A percentile compares a stretch with the other conserved stretches of the same genome.
phyloP scores from a whole-genome alignment of 2,329 filamentous ascomycete genomes.

The Ilyonectria mors-panacis region DNA sequence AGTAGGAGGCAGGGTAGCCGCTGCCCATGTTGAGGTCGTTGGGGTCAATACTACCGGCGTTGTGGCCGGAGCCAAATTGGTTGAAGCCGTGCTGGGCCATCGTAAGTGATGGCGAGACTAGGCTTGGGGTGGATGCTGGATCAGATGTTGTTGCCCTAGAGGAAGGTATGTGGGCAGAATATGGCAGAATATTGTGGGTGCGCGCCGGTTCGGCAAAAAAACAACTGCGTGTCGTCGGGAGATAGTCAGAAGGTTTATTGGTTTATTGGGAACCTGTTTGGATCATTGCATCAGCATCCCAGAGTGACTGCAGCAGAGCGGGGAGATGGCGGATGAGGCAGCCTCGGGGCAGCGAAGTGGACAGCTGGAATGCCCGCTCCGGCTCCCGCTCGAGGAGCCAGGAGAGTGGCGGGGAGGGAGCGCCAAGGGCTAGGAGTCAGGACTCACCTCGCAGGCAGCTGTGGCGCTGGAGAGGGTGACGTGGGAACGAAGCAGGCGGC shows the following conservation, averaged over 20 bases:
- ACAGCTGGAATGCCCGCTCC: constrained; percentile 42
- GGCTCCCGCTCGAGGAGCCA: constrained; percentile 32
- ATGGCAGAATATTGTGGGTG: constrained; percentile 46
- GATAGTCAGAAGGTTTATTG: constrained; percentile 23
- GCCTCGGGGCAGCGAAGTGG: constrained; percentile 37
- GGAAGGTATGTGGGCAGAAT: constrained; percentile 42
- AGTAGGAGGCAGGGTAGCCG: constrained; percentile 73
- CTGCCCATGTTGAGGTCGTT: constrained; percentile 83
- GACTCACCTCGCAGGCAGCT: constrained; percentile 45
- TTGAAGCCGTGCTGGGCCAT: constrained; percentile 72
- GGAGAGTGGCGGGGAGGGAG: constrained; percentile 39
- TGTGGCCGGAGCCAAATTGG: constrained; percentile 69
- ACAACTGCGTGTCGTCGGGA: constrained; percentile 33
- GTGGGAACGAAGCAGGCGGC: constrained; percentile 21
- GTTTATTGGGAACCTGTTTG: constrained; percentile 33
- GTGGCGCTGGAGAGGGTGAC: constrained; percentile 22
- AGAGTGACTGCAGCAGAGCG: constrained; percentile 31
- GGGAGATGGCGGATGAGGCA: constrained; percentile 33
- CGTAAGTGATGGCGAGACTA: constrained; percentile 36
- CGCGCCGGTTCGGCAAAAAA: constrained; percentile 41
- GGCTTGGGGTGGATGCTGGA: constrained; percentile 28
- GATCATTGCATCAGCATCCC: constrained; percentile 41
- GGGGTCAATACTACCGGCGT: constrained; percentile 80
- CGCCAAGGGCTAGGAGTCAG: constrained; percentile 33
- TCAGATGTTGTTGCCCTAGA: constrained; percentile 42